These are phyloP conservation scores for Tetrastigma voinierianum DNA, from an alignment of 164 flowering plant genomes.

Conservation along the genomic window DNA sequence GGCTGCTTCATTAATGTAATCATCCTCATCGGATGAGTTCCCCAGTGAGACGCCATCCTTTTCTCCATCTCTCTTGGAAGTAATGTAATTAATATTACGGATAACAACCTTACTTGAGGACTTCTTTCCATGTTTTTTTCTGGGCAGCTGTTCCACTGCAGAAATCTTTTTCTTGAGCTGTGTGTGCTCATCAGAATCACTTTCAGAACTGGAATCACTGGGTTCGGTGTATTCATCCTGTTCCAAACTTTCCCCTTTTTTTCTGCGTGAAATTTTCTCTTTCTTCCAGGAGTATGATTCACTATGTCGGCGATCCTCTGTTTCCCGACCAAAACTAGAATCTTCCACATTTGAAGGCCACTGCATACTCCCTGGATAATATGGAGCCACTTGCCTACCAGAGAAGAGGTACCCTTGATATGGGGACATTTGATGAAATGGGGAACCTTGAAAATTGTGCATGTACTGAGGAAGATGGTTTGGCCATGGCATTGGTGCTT, in stretches of 20 bases:
- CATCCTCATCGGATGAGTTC: conserved; percentile 56
- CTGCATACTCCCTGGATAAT: conserved; percentile 60
- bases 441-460: conserved; percentile 57
- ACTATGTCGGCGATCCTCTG: conserved; percentile 27
- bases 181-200: conserved; percentile 40
- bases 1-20: conserved; percentile 47
- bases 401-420: conserved; percentile 64
- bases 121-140: conserved; percentile 54
- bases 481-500: conserved; percentile 64
- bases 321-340: conserved; percentile 25
- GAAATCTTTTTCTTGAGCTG: conserved; percentile 30
- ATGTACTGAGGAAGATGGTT: conserved; percentile 62
- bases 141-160: conserved; percentile 26
- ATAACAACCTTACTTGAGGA: conserved; percentile 81
- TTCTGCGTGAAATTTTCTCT: conserved; percentile 33
- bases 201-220: conserved; percentile 44
- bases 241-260: conserved; percentile 35
- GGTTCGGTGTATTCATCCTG: conserved; percentile 44
- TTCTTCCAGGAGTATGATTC: conserved; percentile 42
- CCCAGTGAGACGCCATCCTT: conserved; percentile 39
- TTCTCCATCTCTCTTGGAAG: conserved; percentile 57
- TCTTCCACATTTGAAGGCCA: conserved; percentile 61
- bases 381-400: conserved; percentile 56
- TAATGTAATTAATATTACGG: conserved; percentile 83
- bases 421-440: conserved; percentile 48